phyloP scores from a whole-genome alignment of 257 asterid genomes.

The Forsythia suspensa region DNA sequence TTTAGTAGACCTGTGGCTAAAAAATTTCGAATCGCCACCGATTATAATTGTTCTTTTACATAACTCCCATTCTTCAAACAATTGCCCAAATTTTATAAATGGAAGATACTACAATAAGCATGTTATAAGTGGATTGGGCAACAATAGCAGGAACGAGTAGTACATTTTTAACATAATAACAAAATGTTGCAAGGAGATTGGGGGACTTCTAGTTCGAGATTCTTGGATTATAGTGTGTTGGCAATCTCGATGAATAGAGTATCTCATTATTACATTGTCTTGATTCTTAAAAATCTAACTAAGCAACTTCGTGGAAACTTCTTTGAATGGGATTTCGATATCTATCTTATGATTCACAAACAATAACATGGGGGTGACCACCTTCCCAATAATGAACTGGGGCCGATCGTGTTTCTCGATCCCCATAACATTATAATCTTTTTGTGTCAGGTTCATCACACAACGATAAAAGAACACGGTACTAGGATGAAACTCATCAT shows the following conservation, averaged over 20 bases:
- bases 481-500: conserved; percentile 70
- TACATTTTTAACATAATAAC: conserved; percentile 43
- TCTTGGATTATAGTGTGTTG: conserved; percentile 77
- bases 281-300: conserved; percentile 52
- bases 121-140: too few relatives aligned
- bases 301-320: conserved; percentile 83
- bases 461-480: conserved; percentile 89
- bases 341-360: conserved; percentile 73
- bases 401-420: conserved; percentile 64
- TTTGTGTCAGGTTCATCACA: conserved; percentile 72
- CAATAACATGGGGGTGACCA: conserved; percentile 65
- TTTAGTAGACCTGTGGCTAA: too few relatives aligned
- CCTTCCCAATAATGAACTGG: conserved; percentile 4
- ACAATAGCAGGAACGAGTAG: too few relatives aligned
- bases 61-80: too few relatives aligned
- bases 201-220: conserved; percentile 65
- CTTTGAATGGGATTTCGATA: conserved; percentile 79
- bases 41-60: too few relatives aligned
- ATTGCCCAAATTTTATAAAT: too few relatives aligned
- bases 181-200: conserved; percentile 41
- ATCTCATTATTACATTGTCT: conserved; percentile 45
- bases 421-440: conserved; percentile 87
- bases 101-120: too few relatives aligned
- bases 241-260: conserved; percentile 53
- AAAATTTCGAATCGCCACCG: too few relatives aligned